phyloP scores from a whole-genome alignment of 495 filamentous ascomycete genomes.

The Penicillium subrubescens region DNA sequence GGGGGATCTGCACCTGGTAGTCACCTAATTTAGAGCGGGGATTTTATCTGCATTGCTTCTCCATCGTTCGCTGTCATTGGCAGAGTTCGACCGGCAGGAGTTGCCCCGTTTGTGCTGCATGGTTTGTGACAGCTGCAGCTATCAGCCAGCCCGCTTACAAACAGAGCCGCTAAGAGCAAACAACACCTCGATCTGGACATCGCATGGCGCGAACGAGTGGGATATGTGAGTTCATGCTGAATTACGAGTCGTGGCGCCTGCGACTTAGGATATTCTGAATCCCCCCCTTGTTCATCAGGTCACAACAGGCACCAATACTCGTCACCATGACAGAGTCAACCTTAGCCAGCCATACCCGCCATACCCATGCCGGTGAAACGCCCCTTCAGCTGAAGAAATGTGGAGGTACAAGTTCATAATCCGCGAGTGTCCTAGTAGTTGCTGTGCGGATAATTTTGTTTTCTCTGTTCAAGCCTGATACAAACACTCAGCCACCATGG shows the following conservation, averaged over 20 bases:
- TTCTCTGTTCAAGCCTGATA: background rate
- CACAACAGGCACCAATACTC: background rate
- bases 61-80: too few species aligned
- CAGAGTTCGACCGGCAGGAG: too few species aligned
- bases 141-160: constrained; percentile 16
- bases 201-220: background rate
- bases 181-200: background rate
- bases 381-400: background rate
- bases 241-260: background rate
- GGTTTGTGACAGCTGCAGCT: background rate
- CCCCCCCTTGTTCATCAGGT: background rate
- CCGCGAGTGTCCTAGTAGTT: too few species aligned
- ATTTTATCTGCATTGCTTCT: too few species aligned
- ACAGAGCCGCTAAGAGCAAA: constrained; percentile 8
- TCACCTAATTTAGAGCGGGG: too few species aligned
- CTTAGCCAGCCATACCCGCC: background rate
- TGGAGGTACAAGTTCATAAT: too few species aligned
- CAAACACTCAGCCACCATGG: constrained; percentile 4
- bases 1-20: too few species aligned
- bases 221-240: background rate
- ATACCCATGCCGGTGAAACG: background rate
- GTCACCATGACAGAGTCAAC: background rate
- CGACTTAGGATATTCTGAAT: background rate
- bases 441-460: background rate
- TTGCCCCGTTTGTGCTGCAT: too few species aligned